Evolutionary conservation across 768 basidiomycete genomes (phyloP).

Genomic region (Pleurotus cornucopiae): DNA sequence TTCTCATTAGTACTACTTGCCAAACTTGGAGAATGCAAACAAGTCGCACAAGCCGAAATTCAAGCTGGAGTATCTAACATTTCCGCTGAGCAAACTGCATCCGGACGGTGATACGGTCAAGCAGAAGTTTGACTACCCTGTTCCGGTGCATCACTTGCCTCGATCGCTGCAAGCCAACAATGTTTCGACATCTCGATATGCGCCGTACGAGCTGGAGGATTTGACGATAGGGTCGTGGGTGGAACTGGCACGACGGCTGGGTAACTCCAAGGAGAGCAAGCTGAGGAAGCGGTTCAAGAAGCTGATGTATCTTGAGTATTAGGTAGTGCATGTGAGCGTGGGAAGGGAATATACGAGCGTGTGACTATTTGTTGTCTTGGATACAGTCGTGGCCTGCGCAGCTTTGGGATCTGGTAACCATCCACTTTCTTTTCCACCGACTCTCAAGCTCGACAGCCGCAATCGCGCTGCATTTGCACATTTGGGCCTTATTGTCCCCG

Average conservation of each 20-base stretch:
- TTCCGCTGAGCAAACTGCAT: slow-evolving; percentile 38
- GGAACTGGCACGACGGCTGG: slow-evolving; percentile 58
- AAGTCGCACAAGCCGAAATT: slow-evolving; percentile 52
- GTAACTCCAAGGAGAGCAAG: slow-evolving; percentile 43
- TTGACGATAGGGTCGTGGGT: slow-evolving; percentile 78
- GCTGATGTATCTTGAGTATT: slow-evolving; percentile 67
- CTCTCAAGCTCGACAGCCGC: slow-evolving; percentile 7
- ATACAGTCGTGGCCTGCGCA: slow-evolving; percentile 21
- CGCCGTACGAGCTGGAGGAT: slow-evolving; percentile 72
- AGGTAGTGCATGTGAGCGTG: slow-evolving; percentile 4
- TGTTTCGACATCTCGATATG: slow-evolving; percentile 43
- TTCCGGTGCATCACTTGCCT: slow-evolving; percentile 56
- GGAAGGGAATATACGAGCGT: background rate
- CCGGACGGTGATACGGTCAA: slow-evolving; percentile 20
- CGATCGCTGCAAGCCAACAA: slow-evolving; percentile 35
- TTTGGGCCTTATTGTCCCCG: slow-evolving; percentile 9
- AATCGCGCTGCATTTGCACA: slow-evolving; percentile 9
- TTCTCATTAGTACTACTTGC: slow-evolving; percentile 58
- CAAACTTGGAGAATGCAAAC: slow-evolving; percentile 45
- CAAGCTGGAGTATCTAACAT: slow-evolving; percentile 79
- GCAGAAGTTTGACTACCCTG: slow-evolving; percentile 37
- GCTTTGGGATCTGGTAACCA: slow-evolving; percentile 29
- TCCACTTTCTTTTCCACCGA: slow-evolving; percentile 7
- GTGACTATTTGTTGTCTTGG: slow-evolving; percentile 37
- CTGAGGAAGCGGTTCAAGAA: slow-evolving; percentile 61